Evolutionary conservation across 2,329 filamentous ascomycete species (phyloP), one percentile per base, ranked within the genome.

Genomic region (Trichophyton schoenleinii): DNA sequence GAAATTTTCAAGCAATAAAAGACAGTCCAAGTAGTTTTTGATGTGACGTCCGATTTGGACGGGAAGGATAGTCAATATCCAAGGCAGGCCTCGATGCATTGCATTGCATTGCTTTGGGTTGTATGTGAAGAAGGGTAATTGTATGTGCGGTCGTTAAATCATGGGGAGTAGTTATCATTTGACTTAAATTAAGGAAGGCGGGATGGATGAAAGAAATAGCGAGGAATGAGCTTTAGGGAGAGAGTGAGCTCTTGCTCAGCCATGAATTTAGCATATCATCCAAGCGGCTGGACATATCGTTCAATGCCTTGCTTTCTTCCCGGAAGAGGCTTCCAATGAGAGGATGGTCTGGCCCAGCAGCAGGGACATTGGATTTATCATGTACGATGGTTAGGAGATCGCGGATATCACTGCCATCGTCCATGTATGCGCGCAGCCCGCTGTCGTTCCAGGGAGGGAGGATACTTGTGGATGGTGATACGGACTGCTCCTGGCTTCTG

Each of bases 301-400:
- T 87, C 70, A 97, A 75, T 70, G 87, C 87, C 66, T 87, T 88
- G 70, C 90, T 91, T 74, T 96, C 89, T 70, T 95, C 89, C 58
- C 85, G 85, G 77, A 95, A 97, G 60, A 97, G 77, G 22, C 85
- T 83, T 13, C 84, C 84, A 58, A 88, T 89, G 52, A 95, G 80
- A 0, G 92, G 92, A 72, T 97, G 91, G 62, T 96, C 89, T n/a
- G 83, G 81, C 0, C 87, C 84, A 6, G 87, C 88, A 18, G 90
- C 88, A 48, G 85, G 82, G 15, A 95, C 85, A 63, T 91, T 88
- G 13, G 85, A 88, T 72, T 91, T 96, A 74, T 97, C 91, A 70
- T 96, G 91, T 31, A 99, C 90, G 63, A 99, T 88, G 42, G 91
- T 82, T 59, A 97, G 81, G 71, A 97, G 82, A 71, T 99, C 92